Percentiles rank a stretch among this genome's conserved stretches.
These are phyloP conservation scores for Cyclotella kingstonii DNA, from an alignment of 108 stramenopile species.

Conservation along the genomic window DNA sequence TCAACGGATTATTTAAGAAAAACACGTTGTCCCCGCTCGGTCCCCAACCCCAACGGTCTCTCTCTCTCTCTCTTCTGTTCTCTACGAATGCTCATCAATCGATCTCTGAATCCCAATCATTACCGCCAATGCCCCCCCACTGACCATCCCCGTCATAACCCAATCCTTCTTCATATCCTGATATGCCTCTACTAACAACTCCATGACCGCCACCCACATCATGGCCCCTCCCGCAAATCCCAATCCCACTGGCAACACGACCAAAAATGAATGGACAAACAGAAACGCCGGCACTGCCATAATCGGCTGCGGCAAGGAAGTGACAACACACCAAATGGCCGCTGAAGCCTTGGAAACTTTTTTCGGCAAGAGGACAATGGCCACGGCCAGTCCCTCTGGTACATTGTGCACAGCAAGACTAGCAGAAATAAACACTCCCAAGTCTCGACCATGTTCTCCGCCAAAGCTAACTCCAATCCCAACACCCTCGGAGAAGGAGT, in stretches of 20 bases:
- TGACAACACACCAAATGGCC: constrained; percentile 91
- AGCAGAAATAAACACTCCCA: constrained; percentile 94
- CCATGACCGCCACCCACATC: constrained; percentile 96
- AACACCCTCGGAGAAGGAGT: constrained; percentile 95
- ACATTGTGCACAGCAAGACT: constrained; percentile 98
- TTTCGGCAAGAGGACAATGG: constrained; percentile 89
- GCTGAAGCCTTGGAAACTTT: constrained; percentile 86
- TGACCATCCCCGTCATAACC: constrained; percentile 65
- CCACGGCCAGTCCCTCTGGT: constrained; percentile 98
- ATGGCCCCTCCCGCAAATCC: constrained; percentile 99
- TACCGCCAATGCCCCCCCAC: constrained; percentile 52
- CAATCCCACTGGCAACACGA: constrained; percentile 92
- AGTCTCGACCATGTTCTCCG: constrained; percentile 68
- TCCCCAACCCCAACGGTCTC: background rate
- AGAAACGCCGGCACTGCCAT: constrained; percentile 98
- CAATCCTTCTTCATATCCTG: constrained; percentile 88
- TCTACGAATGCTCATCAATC: constrained; percentile 55
- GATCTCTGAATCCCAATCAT: constrained; percentile 67
- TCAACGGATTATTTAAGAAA: no score
- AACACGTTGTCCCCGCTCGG: no score
- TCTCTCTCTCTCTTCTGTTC: no score
- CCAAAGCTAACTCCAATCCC: constrained; percentile 41
- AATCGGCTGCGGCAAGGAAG: constrained; percentile 95
- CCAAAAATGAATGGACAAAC: constrained; percentile 93
- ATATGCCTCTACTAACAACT: constrained; percentile 90